These are phyloP conservation scores for Cyclocybe aegerita DNA, from an alignment of 768 basidiomycete species.

Conservation along the genomic window DNA sequence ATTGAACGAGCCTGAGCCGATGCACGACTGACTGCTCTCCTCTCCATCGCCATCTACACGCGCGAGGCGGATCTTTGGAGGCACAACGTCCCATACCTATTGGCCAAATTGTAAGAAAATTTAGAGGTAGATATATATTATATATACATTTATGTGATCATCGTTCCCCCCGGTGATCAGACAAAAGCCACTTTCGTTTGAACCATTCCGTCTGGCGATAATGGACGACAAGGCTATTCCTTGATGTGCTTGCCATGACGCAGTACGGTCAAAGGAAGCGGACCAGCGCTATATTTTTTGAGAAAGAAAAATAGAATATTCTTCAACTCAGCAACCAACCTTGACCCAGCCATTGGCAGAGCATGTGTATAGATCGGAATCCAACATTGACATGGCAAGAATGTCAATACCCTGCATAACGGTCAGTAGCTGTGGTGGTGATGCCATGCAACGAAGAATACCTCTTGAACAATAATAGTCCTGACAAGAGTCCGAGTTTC, in stretches of 20 bases:
- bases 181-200: conserved; percentile 29
- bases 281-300: conserved; percentile 64
- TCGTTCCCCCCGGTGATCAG: conserved; percentile 87
- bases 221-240: conserved; percentile 84
- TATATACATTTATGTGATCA: conserved; percentile 71
- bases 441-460: conserved; percentile 22
- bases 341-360: conserved; percentile 69
- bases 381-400: conserved; percentile 72
- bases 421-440: background rate
- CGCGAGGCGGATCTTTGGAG: conserved; percentile 24
- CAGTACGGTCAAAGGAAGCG: conserved; percentile 79
- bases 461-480: conserved; percentile 85
- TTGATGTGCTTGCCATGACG: conserved; percentile 78
- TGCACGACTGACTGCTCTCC: conserved; percentile 15
- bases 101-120: background rate
- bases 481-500: conserved; percentile 87
- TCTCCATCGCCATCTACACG: conserved; percentile 12
- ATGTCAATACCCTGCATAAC: conserved; percentile 68
- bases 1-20: conserved; percentile 22
- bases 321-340: conserved; percentile 33
- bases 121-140: background rate
- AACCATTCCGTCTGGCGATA: conserved; percentile 37
- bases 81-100: conserved; percentile 56
- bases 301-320: background rate
- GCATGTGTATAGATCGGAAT: conserved; percentile 64